Evolutionary conservation across 768 basidiomycete genomes (phyloP).

Genomic region (Kwoniella bestiolae): DNA sequence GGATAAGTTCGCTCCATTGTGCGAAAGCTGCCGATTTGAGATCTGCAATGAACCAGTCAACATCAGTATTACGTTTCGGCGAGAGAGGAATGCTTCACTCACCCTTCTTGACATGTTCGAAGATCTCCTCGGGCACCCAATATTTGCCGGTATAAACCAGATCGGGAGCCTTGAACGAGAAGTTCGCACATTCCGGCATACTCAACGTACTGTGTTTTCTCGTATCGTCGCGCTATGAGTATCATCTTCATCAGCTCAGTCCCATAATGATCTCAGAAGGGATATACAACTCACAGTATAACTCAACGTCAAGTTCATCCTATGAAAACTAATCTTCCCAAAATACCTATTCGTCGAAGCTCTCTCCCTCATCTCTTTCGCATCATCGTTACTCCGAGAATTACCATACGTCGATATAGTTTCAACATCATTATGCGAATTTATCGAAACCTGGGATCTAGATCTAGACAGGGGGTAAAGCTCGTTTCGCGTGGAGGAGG

Average conservation of each 20-base stretch:
- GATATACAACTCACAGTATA: constrained; percentile 61
- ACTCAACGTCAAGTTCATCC: constrained; percentile 68
- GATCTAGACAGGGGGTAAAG: constrained; percentile 20
- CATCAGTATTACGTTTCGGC: not conserved
- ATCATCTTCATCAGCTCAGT: not conserved
- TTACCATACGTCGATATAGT: not conserved
- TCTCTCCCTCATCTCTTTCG: constrained; percentile 62
- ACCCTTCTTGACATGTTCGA: constrained; percentile 56
- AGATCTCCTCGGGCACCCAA: constrained; percentile 56
- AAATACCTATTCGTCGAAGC: constrained; percentile 79
- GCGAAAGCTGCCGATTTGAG: constrained; percentile 22
- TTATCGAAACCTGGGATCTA: constrained; percentile 21
- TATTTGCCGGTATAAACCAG: constrained; percentile 66
- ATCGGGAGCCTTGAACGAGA: constrained; percentile 80
- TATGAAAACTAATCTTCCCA: constrained; percentile 70
- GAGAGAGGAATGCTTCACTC: constrained; percentile 6
- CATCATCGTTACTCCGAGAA: constrained; percentile 39
- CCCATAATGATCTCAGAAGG: not conserved
- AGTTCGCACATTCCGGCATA: constrained; percentile 66
- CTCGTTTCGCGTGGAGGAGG: constrained; percentile 3
- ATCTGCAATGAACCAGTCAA: constrained; percentile 2
- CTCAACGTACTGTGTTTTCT: constrained; percentile 27
- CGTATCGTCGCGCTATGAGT: constrained; percentile 44
- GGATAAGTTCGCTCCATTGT: constrained; percentile 33
- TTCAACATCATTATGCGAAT: constrained; percentile 12